Evolutionary conservation across 345 rosid genomes (phyloP), one percentile per base, ranked within the genome.

Genomic region (Erucastrum elatum): DNA sequence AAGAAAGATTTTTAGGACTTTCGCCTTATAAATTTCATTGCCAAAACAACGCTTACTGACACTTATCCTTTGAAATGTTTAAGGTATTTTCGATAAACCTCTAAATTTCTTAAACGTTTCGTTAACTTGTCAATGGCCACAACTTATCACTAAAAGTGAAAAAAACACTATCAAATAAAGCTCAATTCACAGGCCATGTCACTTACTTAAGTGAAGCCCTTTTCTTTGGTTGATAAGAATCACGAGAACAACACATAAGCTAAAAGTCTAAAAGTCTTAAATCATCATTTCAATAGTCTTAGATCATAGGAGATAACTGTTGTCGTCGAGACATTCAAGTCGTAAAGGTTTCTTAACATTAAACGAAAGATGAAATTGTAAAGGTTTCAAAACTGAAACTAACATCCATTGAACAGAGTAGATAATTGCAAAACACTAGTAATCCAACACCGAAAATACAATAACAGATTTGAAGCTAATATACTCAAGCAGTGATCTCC

Each of bases 401-500:
- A 80, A 25, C 64, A 61, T 72, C 2, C 26, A 53, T 67, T 33
- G 3, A 66, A 60, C 41, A 11, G 64, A 74, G 56, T 29, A 12
- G 44, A 34, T 68, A 60, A 39, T 29, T 55, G 61, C 82, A 75
- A 75, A 62, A 49, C 56, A 2, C 56, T 49, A 49, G 56, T n/a
- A 49, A 49, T 49, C 56, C 56, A 49, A 49, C 4, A 49, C 56
- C 56, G 2, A 13, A 49, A 49, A 49, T 49, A 49, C 56, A 49
- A 49, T n/a, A 64, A 53, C 71, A 64, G 75, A 63, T 30, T 62
- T 39, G 75, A 2, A 66, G 63, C 39, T 34, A 49, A n/a, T 39
- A 4, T 35, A 16, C 64, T 80, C 49, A 80, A 2, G 83, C 83
- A 64, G 79, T 75, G 37, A 13, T 81, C 80, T 81, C 87, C 76